Base-by-base conservation (phyloP, 2,329 filamentous ascomycete species). In the Exophiala aquamarina region DNA sequence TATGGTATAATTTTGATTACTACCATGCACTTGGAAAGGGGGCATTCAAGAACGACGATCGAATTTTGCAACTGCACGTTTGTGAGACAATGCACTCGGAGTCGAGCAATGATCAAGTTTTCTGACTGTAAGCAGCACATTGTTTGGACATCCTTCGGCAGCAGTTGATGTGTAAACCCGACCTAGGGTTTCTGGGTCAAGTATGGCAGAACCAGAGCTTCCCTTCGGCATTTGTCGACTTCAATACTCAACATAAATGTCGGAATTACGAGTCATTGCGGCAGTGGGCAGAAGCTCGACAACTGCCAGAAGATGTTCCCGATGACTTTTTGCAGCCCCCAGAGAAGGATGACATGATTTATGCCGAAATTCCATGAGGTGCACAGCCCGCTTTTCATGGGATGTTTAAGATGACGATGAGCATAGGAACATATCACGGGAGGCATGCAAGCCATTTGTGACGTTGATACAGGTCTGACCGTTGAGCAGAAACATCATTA, bases 91-190 rank as follows among this genome's bases (percentile, higher is more conserved):
- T 32, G 5, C 26, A 20, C 10, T 20, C 26, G 37, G 3, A 13
- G 3, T 5, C 20, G 21, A n/a, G 3, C 29, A 37, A 8, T n/a
- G 5, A 9, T 8, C 1, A 10, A n/a, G 6, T 34, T n/a, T 6
- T 41, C 46, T 6, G 49, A 50, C 20, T 48, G 23, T 2, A 10
- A 5, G 4, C 39, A 77, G 73, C 75, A 4, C 81, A 84, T 50
- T 84, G 82, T 49, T 66, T 84, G 23, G 82, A 84, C 52, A 78
- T 77, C 3, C 49, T 84, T 35, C 76, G 81, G 1, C 81, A 84
- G 59, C 76, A 81, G 13, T 69, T 84, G 11, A 83, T 83, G 78
- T 84, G 81, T 63, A 78, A 75, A 20, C 69, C 77, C 15, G 82
- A 84, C 54, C 75, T 79, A 2, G 80, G 74, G 1, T 72, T 84